Evolutionary conservation across 1,284 basidiomycete genomes (phyloP), one percentile per base, ranked within the genome.

Genomic region (Neotropicomus parvogracilis): DNA sequence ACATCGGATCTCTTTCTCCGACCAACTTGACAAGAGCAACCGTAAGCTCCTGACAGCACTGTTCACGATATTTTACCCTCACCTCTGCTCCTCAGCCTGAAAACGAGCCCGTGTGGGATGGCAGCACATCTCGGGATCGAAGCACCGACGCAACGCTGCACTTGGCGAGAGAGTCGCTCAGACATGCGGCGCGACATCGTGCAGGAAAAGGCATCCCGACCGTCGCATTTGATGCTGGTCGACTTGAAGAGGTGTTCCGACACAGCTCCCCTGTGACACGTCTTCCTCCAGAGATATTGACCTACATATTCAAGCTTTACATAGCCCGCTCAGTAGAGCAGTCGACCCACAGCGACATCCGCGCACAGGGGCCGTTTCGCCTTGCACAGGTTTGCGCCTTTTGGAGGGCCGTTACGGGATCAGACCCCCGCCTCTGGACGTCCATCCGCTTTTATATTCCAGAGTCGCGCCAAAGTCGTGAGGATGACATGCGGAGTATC

Each of bases 391-490:
- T 58, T 12, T 60, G 59, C 41, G 44, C 31, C 19, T 38, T 35
- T 20, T 59, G 59, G 60, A 51, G 32, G 16, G 37, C 46, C 2
- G 9, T 49, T 3, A 46, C 19, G 4, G 46, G 59, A 37, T 56
- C 53, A n/a, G 26, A 56, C 13, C 42, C 50, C 9, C 35, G 20
- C 7, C 56, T 63, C 14, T 63, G 58, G 59, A 53, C 50, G 3
- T 50, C 44, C 35, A 45, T 62, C 24, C 33, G 39, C 4, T 19
- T 59, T 8, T 37, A 49, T 35, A 50, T 60, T 17, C 34, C 40
- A 4, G 42, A 39, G 0, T 34, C 41, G 12, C 9, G 5, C 16
- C 10, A 11, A 8, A 14, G 20, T 7, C 46, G 40, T 0, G 20
- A 36, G 27, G 16, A 42, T 33, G 55, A 63, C 31, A n/a, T 44